These are phyloP conservation scores for Aspergillus conjunctus DNA, from an alignment of 495 filamentous ascomycete genomes.

Conservation along the genomic window DNA sequence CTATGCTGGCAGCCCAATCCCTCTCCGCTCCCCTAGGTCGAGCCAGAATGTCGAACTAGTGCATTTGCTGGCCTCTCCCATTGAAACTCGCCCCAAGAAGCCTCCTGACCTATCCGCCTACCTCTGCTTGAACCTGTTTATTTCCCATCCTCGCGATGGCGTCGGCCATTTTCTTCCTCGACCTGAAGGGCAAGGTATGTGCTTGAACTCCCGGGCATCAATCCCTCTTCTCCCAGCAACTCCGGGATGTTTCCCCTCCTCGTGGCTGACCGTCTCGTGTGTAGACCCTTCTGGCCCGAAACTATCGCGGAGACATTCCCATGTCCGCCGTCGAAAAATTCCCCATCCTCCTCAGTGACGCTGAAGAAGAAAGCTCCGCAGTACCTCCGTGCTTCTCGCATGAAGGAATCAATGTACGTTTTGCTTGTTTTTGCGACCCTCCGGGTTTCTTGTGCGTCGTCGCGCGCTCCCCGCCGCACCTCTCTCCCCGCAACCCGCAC, in stretches of 20 bases:
- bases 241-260: background rate
- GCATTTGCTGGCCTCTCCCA: slow-evolving; percentile 26
- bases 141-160: slow-evolving; percentile 66
- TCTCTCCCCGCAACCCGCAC: slow-evolving; percentile 21
- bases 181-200: slow-evolving; percentile 97
- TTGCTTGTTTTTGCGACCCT: slow-evolving; percentile 18
- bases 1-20: background rate
- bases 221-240: slow-evolving; percentile 8
- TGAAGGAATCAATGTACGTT: slow-evolving; percentile 92
- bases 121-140: slow-evolving; percentile 2
- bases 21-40: background rate
- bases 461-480: slow-evolving; percentile 8
- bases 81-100: slow-evolving; percentile 18
- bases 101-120: slow-evolving; percentile 15
- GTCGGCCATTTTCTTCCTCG: slow-evolving; percentile 97
- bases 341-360: slow-evolving; percentile 93
- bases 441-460: slow-evolving; percentile 9
- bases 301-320: slow-evolving; percentile 98
- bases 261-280: slow-evolving; percentile 34
- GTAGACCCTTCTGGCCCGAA: slow-evolving; percentile 95
- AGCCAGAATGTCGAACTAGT: slow-evolving; percentile 20
- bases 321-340: slow-evolving; percentile 99
- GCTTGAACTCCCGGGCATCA: background rate
- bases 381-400: slow-evolving; percentile 98
- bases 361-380: slow-evolving; percentile 98